Base-by-base conservation (phyloP, 139 green algal species). In the Spirogloea muscicola region DNA sequence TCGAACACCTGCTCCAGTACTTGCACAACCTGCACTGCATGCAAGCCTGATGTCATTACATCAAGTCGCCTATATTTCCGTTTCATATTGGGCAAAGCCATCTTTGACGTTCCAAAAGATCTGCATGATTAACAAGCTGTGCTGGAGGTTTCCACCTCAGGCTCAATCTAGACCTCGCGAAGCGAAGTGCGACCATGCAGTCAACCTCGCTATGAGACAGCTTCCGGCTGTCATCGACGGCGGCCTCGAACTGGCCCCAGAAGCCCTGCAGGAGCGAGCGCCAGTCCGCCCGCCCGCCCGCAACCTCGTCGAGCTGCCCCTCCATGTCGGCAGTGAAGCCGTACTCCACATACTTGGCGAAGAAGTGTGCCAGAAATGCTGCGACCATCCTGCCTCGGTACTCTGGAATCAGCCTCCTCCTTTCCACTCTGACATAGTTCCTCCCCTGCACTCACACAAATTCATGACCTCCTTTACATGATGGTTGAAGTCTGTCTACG, bases 321-420 rank as follows among this genome's bases (percentile, higher is more conserved):
- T 80, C 71, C 38, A 80, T 27, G 9, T 62, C 29, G 6, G 71
- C 71, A 13, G 71, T 80, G 63, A 80, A 80, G 60, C 13, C 25
- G 42, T 27, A 64, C 27, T 80, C 71, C 13, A 80, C 71, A 3
- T 75, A 64, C 5, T 52, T 33, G 9, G 60, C 60, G 7, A 80
- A 77, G 71, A 66, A 80, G 7, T 49, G 10, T 37, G 18, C 5
- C 6, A 80, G 63, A 44, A 80, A 80, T 9, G 70, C 34, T 7
- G 70, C 21, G 4, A 75, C 62, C 59, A 80, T 6, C 3, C 42
- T 44, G 49, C 71, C 71, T n/a, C 63, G 71, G 18, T 7, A 16
- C 29, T 40, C 21, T 33, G 71, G 71, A 9, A 77, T 16, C 18
- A 80, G 10, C 7, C 29, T 10, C 31, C 63, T 18, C 4, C 29